Conservation (phyloP, 2,329 filamentous ascomycete species). For the Endoconidiophora laricicola region DNA sequence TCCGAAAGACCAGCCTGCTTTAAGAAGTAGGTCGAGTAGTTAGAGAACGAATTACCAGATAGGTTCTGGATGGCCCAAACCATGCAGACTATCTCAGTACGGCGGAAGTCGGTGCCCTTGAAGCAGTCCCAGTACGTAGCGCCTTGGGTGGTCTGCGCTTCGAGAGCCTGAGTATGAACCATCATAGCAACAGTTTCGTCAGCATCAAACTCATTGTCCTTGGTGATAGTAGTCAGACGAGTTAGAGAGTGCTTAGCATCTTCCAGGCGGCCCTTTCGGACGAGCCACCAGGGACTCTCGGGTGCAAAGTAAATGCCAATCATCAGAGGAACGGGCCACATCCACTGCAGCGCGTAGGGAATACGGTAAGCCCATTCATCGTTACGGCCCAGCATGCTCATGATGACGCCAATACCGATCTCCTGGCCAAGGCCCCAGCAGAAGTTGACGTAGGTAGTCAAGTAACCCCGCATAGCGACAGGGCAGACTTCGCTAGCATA, state of each 20-base stretch:
- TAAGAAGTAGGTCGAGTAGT: conserved; percentile 49
- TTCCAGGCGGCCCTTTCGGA: conserved; percentile 44
- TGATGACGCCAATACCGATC: conserved; percentile 58
- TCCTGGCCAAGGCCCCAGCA: conserved; percentile 65
- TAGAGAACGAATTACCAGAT: conserved; percentile 46
- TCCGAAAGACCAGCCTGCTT: conserved; percentile 39
- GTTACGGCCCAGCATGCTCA: conserved; percentile 44
- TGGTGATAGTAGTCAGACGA: conserved; percentile 44
- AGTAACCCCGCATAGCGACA: conserved; percentile 51
- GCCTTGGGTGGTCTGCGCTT: conserved; percentile 57
- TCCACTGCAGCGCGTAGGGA: conserved; percentile 60
- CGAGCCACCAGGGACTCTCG: conserved; percentile 62
- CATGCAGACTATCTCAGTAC: conserved; percentile 56
- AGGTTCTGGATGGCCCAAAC: conserved; percentile 48
- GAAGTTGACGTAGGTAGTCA: conserved; percentile 61
- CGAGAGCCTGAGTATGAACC: conserved; percentile 71
- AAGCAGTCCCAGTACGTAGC: conserved; percentile 72
- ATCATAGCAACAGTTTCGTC: conserved; percentile 86
- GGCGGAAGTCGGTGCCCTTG: conserved; percentile 57
- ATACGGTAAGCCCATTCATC: conserved; percentile 56
- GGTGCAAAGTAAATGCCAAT: conserved; percentile 52
- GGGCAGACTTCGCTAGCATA: conserved; percentile 61
- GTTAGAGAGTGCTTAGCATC: conserved; percentile 51
- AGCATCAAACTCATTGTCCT: conserved; percentile 57
- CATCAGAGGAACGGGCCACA: conserved; percentile 54